phyloP scores from a whole-genome alignment of 169 alveolate species.

The Cryptosporidium sp. region DNA sequence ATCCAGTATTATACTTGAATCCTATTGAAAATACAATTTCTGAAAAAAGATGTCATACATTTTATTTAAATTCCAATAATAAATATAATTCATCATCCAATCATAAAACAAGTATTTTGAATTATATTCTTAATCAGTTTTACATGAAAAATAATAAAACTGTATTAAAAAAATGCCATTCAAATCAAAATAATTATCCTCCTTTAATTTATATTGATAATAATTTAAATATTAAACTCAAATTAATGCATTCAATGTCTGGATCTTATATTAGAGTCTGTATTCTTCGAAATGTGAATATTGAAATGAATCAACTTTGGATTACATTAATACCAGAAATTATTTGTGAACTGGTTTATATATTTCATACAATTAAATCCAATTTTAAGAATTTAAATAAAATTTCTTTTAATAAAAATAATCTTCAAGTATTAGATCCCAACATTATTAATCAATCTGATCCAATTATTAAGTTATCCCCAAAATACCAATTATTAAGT shows the following conservation, averaged over 20 bases:
- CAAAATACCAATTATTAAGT: not conserved
- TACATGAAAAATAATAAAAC: not conserved
- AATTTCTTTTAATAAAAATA: not conserved
- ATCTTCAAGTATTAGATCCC: not conserved
- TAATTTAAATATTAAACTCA: not conserved
- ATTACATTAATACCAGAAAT: slow-evolving; percentile 36
- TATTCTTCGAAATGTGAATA: slow-evolving; percentile 12
- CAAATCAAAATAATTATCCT: slow-evolving; percentile 9
- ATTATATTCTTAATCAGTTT: slow-evolving; percentile 12
- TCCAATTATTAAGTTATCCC: not conserved
- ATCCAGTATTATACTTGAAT: slow-evolving; percentile 2
- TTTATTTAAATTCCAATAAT: slow-evolving; percentile 20
- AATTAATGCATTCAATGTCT: slow-evolving; percentile 70
- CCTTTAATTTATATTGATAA: slow-evolving; percentile 23
- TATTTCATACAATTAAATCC: not conserved
- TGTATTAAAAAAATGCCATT: not conserved
- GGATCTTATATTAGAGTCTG: slow-evolving; percentile 52
- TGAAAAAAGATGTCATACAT: slow-evolving; percentile 43
- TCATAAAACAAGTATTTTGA: not conserved
- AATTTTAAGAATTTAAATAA: not conserved
- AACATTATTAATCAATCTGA: not conserved
- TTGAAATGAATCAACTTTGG: slow-evolving; percentile 1
- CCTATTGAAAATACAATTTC: slow-evolving; percentile 37
- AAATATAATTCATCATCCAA: slow-evolving; percentile 5
- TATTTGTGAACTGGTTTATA: slow-evolving; percentile 44